Conservation (phyloP, 2,329 filamentous ascomycete genomes). For the Venturia aucupariae region DNA sequence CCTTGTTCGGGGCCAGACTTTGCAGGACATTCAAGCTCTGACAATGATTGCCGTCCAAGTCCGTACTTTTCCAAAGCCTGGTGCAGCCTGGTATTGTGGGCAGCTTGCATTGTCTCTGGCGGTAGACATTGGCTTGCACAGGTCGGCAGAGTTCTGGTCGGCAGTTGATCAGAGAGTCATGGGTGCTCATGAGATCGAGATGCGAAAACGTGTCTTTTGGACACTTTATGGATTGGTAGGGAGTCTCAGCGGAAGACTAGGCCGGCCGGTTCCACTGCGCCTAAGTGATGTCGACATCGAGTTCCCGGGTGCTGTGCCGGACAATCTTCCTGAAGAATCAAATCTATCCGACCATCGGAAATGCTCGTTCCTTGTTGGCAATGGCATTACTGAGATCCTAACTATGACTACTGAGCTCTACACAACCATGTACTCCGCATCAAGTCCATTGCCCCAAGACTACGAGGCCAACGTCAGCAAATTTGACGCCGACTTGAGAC, state of each 20-base stretch:
- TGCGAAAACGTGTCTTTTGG: conserved; percentile 75
- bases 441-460: background rate
- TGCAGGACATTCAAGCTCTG: conserved; percentile 64
- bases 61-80: conserved; percentile 70
- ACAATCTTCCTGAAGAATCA: conserved; percentile 55
- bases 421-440: conserved; percentile 62
- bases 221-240: conserved; percentile 56
- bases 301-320: conserved; percentile 60
- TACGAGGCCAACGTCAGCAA: conserved; percentile 23
- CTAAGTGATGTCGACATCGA: conserved; percentile 71
- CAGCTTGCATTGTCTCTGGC: conserved; percentile 58
- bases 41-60: conserved; percentile 63
- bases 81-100: conserved; percentile 60
- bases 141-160: conserved; percentile 54
- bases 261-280: conserved; percentile 65
- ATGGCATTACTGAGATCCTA: conserved; percentile 56
- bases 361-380: conserved; percentile 58
- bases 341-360: conserved; percentile 35
- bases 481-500: conserved; percentile 53
- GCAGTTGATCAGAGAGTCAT: conserved; percentile 18
- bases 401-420: conserved; percentile 66
- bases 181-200: conserved; percentile 57
- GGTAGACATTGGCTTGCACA: conserved; percentile 66
- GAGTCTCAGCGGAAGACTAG: conserved; percentile 65
- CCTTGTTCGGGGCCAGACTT: conserved; percentile 50